phyloP scores from a whole-genome alignment of 2,329 filamentous ascomycete genomes.

The Colletotrichum paranaense region DNA sequence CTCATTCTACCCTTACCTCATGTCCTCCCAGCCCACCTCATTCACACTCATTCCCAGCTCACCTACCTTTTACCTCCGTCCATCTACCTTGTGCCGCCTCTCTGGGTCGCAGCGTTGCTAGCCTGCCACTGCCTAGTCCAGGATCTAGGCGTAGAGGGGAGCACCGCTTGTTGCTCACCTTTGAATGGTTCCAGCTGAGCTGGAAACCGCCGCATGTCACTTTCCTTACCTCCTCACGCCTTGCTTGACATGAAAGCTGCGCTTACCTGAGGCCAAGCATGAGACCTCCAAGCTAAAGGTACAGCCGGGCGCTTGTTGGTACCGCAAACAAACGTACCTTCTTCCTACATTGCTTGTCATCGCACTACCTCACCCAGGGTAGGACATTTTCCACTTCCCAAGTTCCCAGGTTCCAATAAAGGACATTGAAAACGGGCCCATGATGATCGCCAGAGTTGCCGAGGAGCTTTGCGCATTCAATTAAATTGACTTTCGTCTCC shows the following conservation, averaged over 20 bases:
- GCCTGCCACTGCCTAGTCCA: not conserved
- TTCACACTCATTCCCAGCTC: not conserved
- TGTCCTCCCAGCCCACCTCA: not conserved
- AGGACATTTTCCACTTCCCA: not conserved
- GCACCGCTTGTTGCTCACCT: not conserved
- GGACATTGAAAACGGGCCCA: not conserved
- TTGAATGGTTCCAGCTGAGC: not conserved
- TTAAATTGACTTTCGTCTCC: not conserved
- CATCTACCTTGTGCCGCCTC: not conserved
- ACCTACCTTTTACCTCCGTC: not conserved
- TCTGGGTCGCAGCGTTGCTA: not conserved
- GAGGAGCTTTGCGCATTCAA: slow-evolving; percentile 1
- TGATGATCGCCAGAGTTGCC: not conserved
- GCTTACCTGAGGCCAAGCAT: not conserved
- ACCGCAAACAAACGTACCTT: not conserved
- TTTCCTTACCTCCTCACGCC: not conserved
- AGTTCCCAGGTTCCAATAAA: not conserved
- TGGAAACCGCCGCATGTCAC: not conserved
- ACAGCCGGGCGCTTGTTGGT: not conserved
- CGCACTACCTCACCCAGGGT: not conserved
- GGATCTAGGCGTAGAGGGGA: not conserved
- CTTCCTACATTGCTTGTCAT: not conserved
- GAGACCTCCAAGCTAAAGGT: not conserved
- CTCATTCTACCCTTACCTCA: not conserved
- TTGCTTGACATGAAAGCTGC: not conserved